Base-by-base conservation (phyloP, 148 eudicot species). In the Nyssa sinensis region DNA sequence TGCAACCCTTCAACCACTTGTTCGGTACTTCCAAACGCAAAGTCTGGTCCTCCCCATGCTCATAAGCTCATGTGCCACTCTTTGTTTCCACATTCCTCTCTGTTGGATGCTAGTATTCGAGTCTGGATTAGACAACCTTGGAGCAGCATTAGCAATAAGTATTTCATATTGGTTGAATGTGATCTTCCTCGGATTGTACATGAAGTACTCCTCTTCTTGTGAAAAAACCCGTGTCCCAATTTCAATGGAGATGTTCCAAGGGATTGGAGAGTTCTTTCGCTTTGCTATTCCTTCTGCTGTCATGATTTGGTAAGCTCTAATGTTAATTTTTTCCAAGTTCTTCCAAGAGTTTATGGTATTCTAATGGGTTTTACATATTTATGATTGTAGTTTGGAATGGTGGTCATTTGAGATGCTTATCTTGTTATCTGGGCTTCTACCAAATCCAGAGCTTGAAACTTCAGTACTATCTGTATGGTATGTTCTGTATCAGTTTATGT, bases 231-330 rank as follows among this genome's bases (percentile, higher is more conserved):
- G 91, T 25, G 83, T 82, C 53, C 90, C 95, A n/a, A 64, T 90
- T 59, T 88, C 98, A 24, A 81, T 84, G 85, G 93, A 87, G 39
- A 77, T 94, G 7, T 71, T 91, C 21, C 76, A 73, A 0, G 95
- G 93, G 27, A 81, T 94, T 49, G 71, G 77, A 41, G 95, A 90
- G 73, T 94, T 94, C 69, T 90, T 94, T 55, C 76, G 86, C 12
- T 88, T 88, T 61, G 98, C 98, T 29, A 66, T 94, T 65, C 98
- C 97, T 75, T 94, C 98, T 51, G 95, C 93, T 74, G 72, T 84
- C 29, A 92, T 94, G 98, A 41, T 88, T 41, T 94, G 98, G 97
- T 91, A n/a, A n/a, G n/a, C n/a, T n/a, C n/a, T n/a, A n/a, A n/a
- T n/a, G 7, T 47, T 64, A 11, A 3, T 44, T 44, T 44, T 12